Percentiles rank a stretch among this genome's conserved stretches.
These are phyloP conservation scores for Orbilia quercus DNA, from an alignment of 2,329 filamentous ascomycete species.

Conservation along the genomic window DNA sequence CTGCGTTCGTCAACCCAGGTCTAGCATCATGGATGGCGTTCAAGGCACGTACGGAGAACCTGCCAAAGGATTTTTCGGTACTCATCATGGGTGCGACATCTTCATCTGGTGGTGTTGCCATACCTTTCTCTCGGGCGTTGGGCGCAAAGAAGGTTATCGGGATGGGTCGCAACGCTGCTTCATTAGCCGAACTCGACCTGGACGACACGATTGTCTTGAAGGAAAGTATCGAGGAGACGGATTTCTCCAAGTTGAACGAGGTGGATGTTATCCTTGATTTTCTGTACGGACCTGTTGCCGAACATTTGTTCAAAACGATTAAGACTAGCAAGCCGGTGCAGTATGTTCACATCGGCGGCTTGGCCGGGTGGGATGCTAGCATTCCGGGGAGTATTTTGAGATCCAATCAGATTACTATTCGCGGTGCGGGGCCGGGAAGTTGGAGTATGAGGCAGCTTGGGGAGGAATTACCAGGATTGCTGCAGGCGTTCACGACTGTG, in stretches of 20 bases:
- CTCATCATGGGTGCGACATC: conserved; percentile 69
- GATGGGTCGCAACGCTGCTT: conserved; percentile 66
- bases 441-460: conserved; percentile 63
- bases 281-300: conserved; percentile 67
- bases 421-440: conserved; percentile 66
- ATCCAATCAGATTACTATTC: conserved; percentile 66
- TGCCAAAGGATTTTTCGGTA: conserved; percentile 66
- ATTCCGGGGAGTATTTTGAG: conserved; percentile 66
- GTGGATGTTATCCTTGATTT: conserved; percentile 71
- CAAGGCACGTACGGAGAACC: conserved; percentile 63
- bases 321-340: conserved; percentile 65
- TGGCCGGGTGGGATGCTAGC: conserved; percentile 62
- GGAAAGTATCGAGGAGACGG: conserved; percentile 64
- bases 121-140: conserved; percentile 66
- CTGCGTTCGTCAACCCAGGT: conserved; percentile 69
- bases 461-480: conserved; percentile 60
- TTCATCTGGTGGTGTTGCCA: conserved; percentile 68
- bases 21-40: conserved; percentile 72
- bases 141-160: conserved; percentile 68
- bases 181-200: conserved; percentile 65
- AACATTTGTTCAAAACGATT: conserved; percentile 64
- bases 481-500: conserved; percentile 61
- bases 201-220: conserved; percentile 66
- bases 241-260: conserved; percentile 66
- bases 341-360: conserved; percentile 68